A percentile compares a stretch with the other conserved stretches of the same genome.
Conservation (phyloP, 257 asterid species). For the Solanum chilense region DNA sequence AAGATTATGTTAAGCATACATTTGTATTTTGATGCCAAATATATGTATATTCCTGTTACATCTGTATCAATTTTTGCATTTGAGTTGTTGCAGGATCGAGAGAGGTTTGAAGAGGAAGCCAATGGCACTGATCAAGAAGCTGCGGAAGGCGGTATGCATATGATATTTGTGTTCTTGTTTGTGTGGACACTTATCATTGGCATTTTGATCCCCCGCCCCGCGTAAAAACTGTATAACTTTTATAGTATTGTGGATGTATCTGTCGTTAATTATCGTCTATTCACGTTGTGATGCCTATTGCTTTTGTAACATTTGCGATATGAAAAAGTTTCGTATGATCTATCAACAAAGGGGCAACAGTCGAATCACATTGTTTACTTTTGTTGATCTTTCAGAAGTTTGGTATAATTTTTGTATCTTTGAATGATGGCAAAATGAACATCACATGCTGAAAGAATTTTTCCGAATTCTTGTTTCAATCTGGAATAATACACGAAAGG, state of each 20-base stretch:
- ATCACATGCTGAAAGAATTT: background rate
- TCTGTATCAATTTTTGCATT: background rate
- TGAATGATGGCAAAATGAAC: background rate
- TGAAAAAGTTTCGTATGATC: background rate
- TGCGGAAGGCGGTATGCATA: slow-evolving; percentile 56
- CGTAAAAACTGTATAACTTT: background rate
- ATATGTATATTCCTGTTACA: background rate
- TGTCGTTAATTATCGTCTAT: background rate
- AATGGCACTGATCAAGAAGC: slow-evolving; percentile 73
- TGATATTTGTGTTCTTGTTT: background rate
- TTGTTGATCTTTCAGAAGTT: background rate
- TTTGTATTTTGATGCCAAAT: background rate
- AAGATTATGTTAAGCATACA: background rate
- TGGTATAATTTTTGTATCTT: background rate
- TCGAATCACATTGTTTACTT: background rate
- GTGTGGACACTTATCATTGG: background rate
- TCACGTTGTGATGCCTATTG: background rate
- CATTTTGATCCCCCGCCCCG: rapidly evolving
- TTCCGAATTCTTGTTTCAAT: background rate
- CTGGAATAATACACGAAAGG: too few species aligned
- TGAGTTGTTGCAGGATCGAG: slow-evolving; percentile 34
- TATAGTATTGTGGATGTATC: background rate
- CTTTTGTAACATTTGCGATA: background rate
- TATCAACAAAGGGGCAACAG: background rate
- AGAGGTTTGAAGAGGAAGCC: slow-evolving; percentile 89